phyloP scores from a whole-genome alignment of 805 yeast genomes.

The Barnettozyma sp. region DNA sequence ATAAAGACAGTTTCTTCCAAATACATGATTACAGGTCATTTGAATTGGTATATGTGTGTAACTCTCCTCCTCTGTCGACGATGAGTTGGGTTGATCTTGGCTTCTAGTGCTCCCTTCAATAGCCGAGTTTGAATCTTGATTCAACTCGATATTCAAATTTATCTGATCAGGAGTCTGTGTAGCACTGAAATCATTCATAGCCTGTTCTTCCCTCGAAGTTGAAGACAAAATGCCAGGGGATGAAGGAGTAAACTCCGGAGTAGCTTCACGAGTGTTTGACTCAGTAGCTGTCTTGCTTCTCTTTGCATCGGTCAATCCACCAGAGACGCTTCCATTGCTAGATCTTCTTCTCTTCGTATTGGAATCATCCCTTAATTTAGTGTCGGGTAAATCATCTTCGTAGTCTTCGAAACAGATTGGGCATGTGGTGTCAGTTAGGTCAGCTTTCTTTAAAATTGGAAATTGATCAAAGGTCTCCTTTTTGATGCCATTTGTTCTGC shows the following conservation, averaged over 20 bases:
- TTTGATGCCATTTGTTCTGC: slow-evolving; percentile 50
- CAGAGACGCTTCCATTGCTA: slow-evolving; percentile 6
- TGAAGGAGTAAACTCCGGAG: not conserved
- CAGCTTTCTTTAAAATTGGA: slow-evolving; percentile 30
- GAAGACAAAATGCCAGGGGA: not conserved
- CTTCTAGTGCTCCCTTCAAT: too few species aligned
- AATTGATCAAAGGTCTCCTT: slow-evolving; percentile 45
- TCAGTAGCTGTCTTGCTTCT: slow-evolving; percentile 5
- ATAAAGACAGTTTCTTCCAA: slow-evolving; percentile 78
- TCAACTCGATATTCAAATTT: slow-evolving; percentile 9
- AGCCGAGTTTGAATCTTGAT: slow-evolving; percentile 24
- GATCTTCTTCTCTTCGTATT: slow-evolving; percentile 20
- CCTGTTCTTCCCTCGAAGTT: not conserved
- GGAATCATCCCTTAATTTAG: slow-evolving; percentile 10
- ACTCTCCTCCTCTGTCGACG: not conserved
- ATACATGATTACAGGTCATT: slow-evolving; percentile 81
- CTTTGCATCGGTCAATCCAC: not conserved
- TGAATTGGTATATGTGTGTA: slow-evolving; percentile 54
- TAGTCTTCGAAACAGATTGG: slow-evolving; percentile 60
- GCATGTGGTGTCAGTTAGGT: slow-evolving; percentile 37
- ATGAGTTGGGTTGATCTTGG: too few species aligned
- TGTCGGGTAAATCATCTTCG: slow-evolving; percentile 12
- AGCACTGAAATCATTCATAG: slow-evolving; percentile 7
- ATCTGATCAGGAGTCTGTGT: slow-evolving; percentile 3
- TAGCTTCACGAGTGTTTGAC: not conserved